phyloP scores from a whole-genome alignment of 1,284 basidiomycete species.

The Blastosporella zonata region DNA sequence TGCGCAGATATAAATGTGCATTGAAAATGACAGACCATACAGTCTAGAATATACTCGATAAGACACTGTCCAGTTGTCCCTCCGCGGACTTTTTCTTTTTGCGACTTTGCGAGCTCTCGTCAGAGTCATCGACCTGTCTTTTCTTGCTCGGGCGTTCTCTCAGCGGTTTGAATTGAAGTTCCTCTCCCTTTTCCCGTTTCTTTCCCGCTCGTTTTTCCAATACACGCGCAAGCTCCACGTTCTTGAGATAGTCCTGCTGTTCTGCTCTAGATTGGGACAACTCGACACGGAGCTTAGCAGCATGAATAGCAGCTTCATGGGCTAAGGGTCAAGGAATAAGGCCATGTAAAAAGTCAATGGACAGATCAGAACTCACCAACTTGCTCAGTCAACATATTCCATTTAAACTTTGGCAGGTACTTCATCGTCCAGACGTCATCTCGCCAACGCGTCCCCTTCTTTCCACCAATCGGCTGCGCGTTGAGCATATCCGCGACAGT shows the following conservation, averaged over 20 bases:
- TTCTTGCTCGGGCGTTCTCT: slow-evolving; percentile 27
- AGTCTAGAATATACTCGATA: slow-evolving; percentile 14
- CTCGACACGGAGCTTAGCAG: slow-evolving; percentile 86
- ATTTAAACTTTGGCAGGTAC: slow-evolving; percentile 96
- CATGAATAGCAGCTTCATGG: slow-evolving; percentile 88
- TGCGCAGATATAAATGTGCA: too few relatives aligned
- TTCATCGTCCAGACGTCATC: slow-evolving; percentile 99
- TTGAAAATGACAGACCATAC: too few relatives aligned
- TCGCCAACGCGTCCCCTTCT: slow-evolving; percentile 88
- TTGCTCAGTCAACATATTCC: slow-evolving; percentile 99
- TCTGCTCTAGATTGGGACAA: slow-evolving; percentile 86
- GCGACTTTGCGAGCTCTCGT: slow-evolving; percentile 4
- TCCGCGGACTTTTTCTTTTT: slow-evolving; percentile 9
- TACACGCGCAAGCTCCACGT: slow-evolving; percentile 93
- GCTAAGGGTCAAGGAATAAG: slow-evolving; percentile 45
- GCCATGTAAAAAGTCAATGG: neutral
- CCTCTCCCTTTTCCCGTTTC: slow-evolving; percentile 55
- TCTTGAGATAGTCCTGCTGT: slow-evolving; percentile 90
- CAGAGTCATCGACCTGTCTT: slow-evolving; percentile 4
- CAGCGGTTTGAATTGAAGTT: slow-evolving; percentile 36
- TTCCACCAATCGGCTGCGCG: slow-evolving; percentile 92
- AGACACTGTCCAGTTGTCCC: slow-evolving; percentile 11
- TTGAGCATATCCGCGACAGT: slow-evolving; percentile 95
- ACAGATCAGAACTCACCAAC: slow-evolving; percentile 67
- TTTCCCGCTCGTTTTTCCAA: slow-evolving; percentile 83